Evolutionary conservation across 75 land plant genomes (phyloP).

Genomic region (Cunninghamia lanceolata): DNA sequence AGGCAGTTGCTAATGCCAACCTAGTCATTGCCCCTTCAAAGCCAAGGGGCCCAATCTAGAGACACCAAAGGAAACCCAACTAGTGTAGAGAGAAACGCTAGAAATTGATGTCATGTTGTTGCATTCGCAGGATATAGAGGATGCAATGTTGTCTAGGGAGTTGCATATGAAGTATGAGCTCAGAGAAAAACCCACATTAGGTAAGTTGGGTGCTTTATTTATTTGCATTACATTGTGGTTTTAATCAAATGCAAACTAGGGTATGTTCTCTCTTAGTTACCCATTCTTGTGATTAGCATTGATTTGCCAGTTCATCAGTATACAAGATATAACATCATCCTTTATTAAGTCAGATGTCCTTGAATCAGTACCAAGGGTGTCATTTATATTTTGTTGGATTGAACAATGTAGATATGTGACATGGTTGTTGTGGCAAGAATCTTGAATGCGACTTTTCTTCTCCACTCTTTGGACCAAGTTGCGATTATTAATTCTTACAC

Average conservation of each 20-base stretch:
- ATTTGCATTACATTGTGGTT: constrained; percentile 34
- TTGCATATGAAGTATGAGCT: constrained; percentile 88
- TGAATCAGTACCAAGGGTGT: neutral
- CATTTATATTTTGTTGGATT: constrained; percentile 8
- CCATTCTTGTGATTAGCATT: neutral
- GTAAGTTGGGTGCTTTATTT: constrained; percentile 32
- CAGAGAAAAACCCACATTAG: constrained; percentile 84
- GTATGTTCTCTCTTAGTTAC: constrained; percentile 47
- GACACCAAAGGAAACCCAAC: constrained; percentile 7
- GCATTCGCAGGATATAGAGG: constrained; percentile 58
- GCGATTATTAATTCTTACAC: too few species aligned
- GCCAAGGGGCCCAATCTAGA: constrained; percentile 10
- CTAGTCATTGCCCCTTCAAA: neutral
- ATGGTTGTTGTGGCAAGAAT: constrained; percentile 94
- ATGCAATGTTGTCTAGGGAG: constrained; percentile 30
- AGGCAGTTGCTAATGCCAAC: neutral
- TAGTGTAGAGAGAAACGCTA: neutral
- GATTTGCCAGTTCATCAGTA: neutral
- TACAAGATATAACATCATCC: neutral
- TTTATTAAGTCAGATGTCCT: constrained; percentile 20
- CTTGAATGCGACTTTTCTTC: constrained; percentile 87
- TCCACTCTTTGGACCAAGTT: constrained; percentile 94
- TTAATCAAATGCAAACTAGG: constrained; percentile 99
- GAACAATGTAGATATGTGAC: constrained; percentile 85
- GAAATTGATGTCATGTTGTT: constrained; percentile 42